These are phyloP conservation scores for Colletotrichum orbiculare DNA, from an alignment of 2,329 filamentous ascomycete species.

Conservation along the genomic window DNA sequence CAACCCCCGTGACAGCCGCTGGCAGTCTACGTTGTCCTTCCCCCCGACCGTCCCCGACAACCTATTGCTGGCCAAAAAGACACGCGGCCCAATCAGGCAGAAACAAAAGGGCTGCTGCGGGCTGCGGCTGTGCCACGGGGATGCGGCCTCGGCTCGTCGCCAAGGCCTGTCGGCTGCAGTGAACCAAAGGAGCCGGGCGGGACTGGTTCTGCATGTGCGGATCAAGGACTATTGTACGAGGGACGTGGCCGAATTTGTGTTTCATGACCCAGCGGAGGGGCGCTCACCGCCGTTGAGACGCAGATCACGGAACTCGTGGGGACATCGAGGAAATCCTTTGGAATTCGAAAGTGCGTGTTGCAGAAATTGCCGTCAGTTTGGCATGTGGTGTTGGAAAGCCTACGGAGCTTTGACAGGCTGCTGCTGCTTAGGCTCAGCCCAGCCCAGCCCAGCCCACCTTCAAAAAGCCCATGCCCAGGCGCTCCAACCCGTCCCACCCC, in stretches of 20 bases:
- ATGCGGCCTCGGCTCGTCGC: constrained; percentile 15
- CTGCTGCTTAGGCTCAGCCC: no score
- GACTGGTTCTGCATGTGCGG: constrained; percentile 6
- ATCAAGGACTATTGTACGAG: background rate
- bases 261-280: constrained; percentile 9
- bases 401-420: constrained; percentile 23
- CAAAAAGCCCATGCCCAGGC: constrained; percentile 25
- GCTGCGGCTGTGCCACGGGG: constrained; percentile 13
- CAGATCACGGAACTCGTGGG: background rate
- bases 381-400: constrained; percentile 9
- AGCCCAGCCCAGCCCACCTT: constrained; percentile 16
- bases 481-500: constrained; percentile 33
- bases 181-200: constrained; percentile 1
- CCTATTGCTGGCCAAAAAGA: background rate
- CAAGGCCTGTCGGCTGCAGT: constrained; percentile 6
- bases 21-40: no score
- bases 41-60: background rate
- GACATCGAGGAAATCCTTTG: background rate
- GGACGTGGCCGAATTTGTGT: constrained; percentile 15
- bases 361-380: background rate
- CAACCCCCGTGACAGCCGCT: no score
- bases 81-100: constrained; percentile 7
- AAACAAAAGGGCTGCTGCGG: background rate
- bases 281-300: constrained; percentile 10
- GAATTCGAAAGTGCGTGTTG: background rate